Conservation (phyloP, 768 basidiomycete genomes). For the Multifurca ochricompacta region DNA sequence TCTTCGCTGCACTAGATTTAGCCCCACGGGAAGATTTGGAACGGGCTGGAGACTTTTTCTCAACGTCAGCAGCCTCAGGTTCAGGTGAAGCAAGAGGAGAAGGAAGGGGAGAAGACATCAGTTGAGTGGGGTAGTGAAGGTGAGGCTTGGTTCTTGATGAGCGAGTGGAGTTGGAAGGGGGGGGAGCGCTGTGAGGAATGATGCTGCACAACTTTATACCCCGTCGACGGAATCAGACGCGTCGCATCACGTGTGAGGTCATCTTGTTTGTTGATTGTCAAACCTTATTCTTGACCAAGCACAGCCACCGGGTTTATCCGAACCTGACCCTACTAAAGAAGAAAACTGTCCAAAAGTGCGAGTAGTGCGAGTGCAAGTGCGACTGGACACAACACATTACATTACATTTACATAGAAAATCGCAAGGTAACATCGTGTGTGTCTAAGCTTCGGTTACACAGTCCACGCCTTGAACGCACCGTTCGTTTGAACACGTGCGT, state of each 20-base stretch:
- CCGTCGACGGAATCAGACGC: slow-evolving; percentile 13
- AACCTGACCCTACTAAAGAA: neutral
- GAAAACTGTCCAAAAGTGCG: no score
- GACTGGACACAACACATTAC: no score
- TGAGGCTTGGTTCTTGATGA: no score
- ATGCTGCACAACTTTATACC: slow-evolving; percentile 19
- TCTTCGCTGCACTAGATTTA: slow-evolving; percentile 18
- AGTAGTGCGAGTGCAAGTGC: no score
- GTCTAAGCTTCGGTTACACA: neutral
- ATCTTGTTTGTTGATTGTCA: slow-evolving; percentile 18
- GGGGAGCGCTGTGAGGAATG: neutral
- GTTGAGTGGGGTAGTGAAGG: no score
- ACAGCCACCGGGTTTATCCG: slow-evolving; percentile 16
- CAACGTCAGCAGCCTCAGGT: neutral
- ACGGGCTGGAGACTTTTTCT: slow-evolving; percentile 10
- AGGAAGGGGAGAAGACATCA: slow-evolving; percentile 16
- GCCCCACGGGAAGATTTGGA: slow-evolving; percentile 11
- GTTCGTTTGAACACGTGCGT: slow-evolving; percentile 30
- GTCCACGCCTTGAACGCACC: slow-evolving; percentile 31
- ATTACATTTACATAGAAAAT: no score
- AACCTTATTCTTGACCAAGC: slow-evolving; percentile 16
- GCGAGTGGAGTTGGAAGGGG: slow-evolving; percentile 9
- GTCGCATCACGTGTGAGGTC: slow-evolving; percentile 20
- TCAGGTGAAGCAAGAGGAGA: slow-evolving; percentile 17
- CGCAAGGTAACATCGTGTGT: no score